phyloP scores from a whole-genome alignment of 805 yeast species.

The Starmerella davenportii region DNA sequence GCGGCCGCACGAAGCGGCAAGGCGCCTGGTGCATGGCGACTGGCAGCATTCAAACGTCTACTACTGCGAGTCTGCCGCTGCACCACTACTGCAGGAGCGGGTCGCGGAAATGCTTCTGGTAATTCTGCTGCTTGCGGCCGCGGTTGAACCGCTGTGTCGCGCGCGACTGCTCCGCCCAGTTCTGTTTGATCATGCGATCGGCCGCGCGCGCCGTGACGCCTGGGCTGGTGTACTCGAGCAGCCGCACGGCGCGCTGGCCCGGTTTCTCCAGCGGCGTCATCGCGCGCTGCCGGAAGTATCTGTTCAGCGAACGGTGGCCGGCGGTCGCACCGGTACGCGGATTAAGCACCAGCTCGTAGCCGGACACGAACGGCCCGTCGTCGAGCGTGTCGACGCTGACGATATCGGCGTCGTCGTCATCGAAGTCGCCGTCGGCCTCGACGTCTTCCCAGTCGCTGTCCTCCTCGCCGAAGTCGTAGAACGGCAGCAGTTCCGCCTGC shows the following conservation, averaged over 20 bases:
- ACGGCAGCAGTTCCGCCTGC: constrained; percentile 53
- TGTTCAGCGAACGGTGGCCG: constrained; percentile 62
- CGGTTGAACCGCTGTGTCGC: constrained; percentile 26
- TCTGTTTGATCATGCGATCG: constrained; percentile 34
- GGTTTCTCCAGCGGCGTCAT: constrained; percentile 37
- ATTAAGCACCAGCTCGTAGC: constrained; percentile 54
- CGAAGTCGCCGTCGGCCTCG: constrained; percentile 22
- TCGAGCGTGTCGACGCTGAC: constrained; percentile 23
- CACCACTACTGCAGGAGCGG: constrained; percentile 38
- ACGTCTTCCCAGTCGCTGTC: constrained; percentile 24
- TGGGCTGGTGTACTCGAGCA: constrained; percentile 47
- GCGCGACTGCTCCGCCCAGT: constrained; percentile 41
- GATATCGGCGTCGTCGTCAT: constrained; percentile 12
- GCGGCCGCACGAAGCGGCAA: no score
- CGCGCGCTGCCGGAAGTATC: constrained; percentile 53
- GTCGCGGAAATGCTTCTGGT: constrained; percentile 74
- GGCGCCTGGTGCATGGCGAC: no score
- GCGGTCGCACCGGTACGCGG: constrained; percentile 43
- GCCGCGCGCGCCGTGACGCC: constrained; percentile 19
- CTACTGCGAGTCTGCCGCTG: no score
- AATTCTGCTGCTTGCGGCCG: constrained; percentile 53
- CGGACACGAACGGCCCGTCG: constrained; percentile 30
- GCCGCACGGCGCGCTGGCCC: constrained; percentile 41
- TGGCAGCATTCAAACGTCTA: no score
- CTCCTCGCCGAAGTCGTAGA: constrained; percentile 68